A percentile compares a stretch with the other conserved stretches of the same genome.
phyloP scores from a whole-genome alignment of 805 yeast species.

The Cyberlindnera mycetangii region DNA sequence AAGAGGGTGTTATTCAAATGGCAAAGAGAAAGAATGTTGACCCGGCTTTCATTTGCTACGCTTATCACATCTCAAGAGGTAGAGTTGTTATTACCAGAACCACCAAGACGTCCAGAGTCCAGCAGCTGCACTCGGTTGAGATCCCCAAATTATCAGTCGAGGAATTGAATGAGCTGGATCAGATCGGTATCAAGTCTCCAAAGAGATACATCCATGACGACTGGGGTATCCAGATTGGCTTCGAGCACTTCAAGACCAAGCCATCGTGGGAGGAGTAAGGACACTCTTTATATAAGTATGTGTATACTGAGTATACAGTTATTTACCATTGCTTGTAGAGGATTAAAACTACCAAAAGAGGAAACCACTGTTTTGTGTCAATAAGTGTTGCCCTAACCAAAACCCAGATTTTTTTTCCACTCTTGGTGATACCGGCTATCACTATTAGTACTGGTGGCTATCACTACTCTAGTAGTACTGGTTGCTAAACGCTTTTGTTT shows the following conservation, averaged over 20 bases:
- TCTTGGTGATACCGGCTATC: too few species aligned
- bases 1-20: slow-evolving; percentile 47
- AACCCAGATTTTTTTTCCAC: too few species aligned
- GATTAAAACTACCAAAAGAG: too few species aligned
- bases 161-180: slow-evolving; percentile 38
- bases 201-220: slow-evolving; percentile 31
- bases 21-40: slow-evolving; percentile 54
- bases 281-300: too few species aligned
- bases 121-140: slow-evolving; percentile 32
- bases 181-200: slow-evolving; percentile 31
- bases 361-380: too few species aligned
- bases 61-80: slow-evolving; percentile 64
- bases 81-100: slow-evolving; percentile 69
- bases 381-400: not conserved
- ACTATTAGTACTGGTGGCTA: too few species aligned
- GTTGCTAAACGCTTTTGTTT: too few species aligned
- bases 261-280: slow-evolving; percentile 18
- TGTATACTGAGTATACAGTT: not conserved
- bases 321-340: too few species aligned
- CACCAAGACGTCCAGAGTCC: slow-evolving; percentile 60
- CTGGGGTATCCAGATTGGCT: slow-evolving; percentile 23
- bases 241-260: slow-evolving; percentile 19
- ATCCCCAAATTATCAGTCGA: slow-evolving; percentile 37
- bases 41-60: slow-evolving; percentile 55
- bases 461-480: too few species aligned